Percentiles rank a stretch among this genome's conserved stretches.
These are phyloP conservation scores for Xylaria venustula DNA, from an alignment of 495 filamentous ascomycete genomes.

Conservation along the genomic window DNA sequence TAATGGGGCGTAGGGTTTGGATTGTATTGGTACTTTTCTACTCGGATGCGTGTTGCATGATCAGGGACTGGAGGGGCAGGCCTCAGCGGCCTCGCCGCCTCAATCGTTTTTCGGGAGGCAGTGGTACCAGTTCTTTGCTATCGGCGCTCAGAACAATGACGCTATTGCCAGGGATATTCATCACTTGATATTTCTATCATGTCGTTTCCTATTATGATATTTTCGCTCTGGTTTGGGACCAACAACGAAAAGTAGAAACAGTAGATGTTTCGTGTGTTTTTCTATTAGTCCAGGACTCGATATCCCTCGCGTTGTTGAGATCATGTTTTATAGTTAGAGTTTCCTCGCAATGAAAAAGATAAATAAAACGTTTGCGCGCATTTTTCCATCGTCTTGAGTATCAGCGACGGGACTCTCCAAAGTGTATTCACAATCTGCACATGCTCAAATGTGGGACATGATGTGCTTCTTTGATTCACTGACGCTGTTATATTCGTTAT, in stretches of 20 bases:
- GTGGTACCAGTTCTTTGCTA: slow-evolving; percentile 35
- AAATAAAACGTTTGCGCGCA: too few relatives aligned
- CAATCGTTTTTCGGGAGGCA: slow-evolving; percentile 18
- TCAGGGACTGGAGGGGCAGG: slow-evolving; percentile 20
- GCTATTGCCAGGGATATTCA: slow-evolving; percentile 29
- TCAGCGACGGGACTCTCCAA: too few relatives aligned
- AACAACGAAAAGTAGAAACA: slow-evolving; percentile 13
- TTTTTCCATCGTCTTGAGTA: too few relatives aligned
- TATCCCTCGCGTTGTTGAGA: too few relatives aligned
- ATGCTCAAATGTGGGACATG: too few relatives aligned
- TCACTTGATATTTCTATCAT: slow-evolving; percentile 22
- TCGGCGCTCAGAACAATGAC: slow-evolving; percentile 29
- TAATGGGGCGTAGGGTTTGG: neutral
- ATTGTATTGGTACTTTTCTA: slow-evolving; percentile 5
- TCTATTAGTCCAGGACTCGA: neutral
- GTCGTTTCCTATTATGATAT: slow-evolving; percentile 19
- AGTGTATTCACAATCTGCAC: too few relatives aligned
- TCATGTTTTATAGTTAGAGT: too few relatives aligned
- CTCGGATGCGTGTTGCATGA: slow-evolving; percentile 11
- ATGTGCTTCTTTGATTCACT: too few relatives aligned
- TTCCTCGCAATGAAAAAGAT: too few relatives aligned
- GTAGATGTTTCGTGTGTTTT: neutral
- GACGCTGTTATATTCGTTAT: too few relatives aligned
- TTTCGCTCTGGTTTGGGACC: neutral
- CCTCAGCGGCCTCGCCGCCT: slow-evolving; percentile 9